These are phyloP conservation scores for Aspergillus cavernicola DNA, from an alignment of 495 filamentous ascomycete species.

Conservation along the genomic window DNA sequence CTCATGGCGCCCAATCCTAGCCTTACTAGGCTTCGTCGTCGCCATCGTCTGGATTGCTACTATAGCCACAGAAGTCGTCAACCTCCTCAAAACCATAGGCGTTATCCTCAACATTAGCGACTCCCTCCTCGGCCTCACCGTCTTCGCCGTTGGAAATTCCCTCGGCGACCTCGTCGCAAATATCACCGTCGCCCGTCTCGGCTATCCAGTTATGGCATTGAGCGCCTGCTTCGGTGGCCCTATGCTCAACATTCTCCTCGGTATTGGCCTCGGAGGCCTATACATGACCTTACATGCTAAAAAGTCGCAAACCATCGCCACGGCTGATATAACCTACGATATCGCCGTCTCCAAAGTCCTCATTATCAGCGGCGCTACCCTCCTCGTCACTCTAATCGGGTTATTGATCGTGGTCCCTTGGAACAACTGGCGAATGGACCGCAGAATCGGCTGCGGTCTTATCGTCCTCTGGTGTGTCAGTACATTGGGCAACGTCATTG, in stretches of 20 bases:
- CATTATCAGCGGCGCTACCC: constrained; percentile 72
- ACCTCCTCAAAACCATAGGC: constrained; percentile 88
- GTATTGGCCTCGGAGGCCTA: constrained; percentile 82
- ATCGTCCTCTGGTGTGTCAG: constrained; percentile 83
- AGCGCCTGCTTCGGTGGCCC: constrained; percentile 93
- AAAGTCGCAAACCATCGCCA: constrained; percentile 16
- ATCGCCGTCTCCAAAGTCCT: constrained; percentile 82
- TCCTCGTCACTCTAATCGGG: constrained; percentile 75
- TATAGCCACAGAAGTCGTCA: constrained; percentile 94
- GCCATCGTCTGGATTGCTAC: constrained; percentile 94
- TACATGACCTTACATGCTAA: constrained; percentile 66
- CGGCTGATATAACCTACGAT: constrained; percentile 55
- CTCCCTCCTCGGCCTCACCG: constrained; percentile 90
- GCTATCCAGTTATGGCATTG: constrained; percentile 96
- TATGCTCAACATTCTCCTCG: constrained; percentile 95
- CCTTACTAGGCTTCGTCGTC: constrained; percentile 88
- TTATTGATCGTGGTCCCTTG: constrained; percentile 77
- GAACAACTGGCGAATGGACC: constrained; percentile 88
- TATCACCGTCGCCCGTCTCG: constrained; percentile 86
- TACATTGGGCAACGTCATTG: constrained; percentile 74
- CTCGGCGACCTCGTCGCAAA: constrained; percentile 93
- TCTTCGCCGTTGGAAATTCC: constrained; percentile 96
- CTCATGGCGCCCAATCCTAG: constrained; percentile 68
- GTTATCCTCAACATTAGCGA: constrained; percentile 92
- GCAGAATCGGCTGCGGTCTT: constrained; percentile 75